Base-by-base conservation (phyloP, 441 rosid species). In the Arabidopsis lyrata region DNA sequence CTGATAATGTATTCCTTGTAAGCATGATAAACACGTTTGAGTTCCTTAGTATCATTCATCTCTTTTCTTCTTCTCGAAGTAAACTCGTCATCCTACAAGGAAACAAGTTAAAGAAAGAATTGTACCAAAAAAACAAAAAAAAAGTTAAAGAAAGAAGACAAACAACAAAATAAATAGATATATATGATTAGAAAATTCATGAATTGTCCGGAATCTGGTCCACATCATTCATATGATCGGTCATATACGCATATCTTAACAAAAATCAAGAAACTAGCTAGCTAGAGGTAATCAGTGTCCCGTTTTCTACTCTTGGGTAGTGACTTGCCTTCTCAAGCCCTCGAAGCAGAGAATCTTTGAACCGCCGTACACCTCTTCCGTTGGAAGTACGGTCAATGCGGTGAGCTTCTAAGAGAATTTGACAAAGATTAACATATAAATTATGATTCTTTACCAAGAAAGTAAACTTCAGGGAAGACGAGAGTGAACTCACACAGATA, bases 341-440 rank as follows among this genome's bases (percentile, higher is more conserved):
- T 76, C 74, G 87, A 64, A 95, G 92, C 77, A 95, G 98, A 69
- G 88, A 84, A 31, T 90, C 86, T 82, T 88, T 95, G 79, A 95
- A 95, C 58, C 90, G 96, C 44, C 95, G 85, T 61, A 95, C 93
- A 60, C 96, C 93, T 61, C 98, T 82, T 38, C 93, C 95, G 7
- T 72, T 83, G 4, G 95, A 91, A 72, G 83, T 83, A 54, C 73
- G 59, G 72, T 95, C 98, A 89, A 84, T 60, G 70, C 64, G 80
- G 71, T 89, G 96, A 45, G 97, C 97, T 68, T n/a, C n/a, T n/a
- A n/a, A n/a, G n/a, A n/a, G n/a, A n/a, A n/a, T n/a, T n/a, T n/a
- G 3, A 63, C 27, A 8, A 18, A 1, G 10, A 48, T 3, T 39
- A 48, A 49, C 22, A n/a, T n/a, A 55, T 1, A n/a, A 55, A 54